Base-by-base conservation (phyloP, 805 yeast genomes). In the Metschnikowia similis region DNA sequence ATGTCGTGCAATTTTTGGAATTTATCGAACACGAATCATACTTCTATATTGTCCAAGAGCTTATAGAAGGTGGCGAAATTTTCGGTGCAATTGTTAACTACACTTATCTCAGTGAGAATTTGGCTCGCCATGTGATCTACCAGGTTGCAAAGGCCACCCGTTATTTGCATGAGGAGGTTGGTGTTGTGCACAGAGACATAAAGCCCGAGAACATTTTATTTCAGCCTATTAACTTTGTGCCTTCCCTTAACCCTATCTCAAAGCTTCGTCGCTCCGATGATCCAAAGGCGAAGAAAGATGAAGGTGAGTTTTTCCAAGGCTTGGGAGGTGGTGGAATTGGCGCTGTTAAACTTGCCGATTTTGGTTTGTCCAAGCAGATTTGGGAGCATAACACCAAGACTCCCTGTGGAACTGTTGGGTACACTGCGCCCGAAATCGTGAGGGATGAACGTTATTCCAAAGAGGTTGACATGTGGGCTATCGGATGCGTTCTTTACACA, bases 141-240 rank as follows among this genome's bases (percentile, higher is more conserved):
- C 95, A 87, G 63, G 83, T 87, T 32, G 85, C 88, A 4, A 72
- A 78, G 43, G 85, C 92, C 0, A 77, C 87, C 21, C 78, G 85
- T 41, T 83, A 85, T 63, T 69, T 87, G 44, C 95, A 87, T 61
- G 63, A 64, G 40, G 84, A 84, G 42, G 61, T 57, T 48, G 85
- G 81, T 53, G 77, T 83, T 13, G 95, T 86, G 26, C 95, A 87
- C 64, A 71, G 95, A 39, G 95, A 87, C 47, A 86, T 87, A 60
- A 87, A 87, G 66, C 95, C 95, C 1, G 95, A 87, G 56, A 87
- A 87, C 63, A 67, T 87, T 41, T 67, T 87, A 38, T 87, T 84
- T 63, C 74, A 77, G 40, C 85, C 84, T 1, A 78, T 77, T 28
- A 75, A 76, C 8, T 68, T 72, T 48, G 62, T 69, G 6, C 85